Evolutionary conservation across 2,329 filamentous ascomycete species (phyloP).

Genomic region (Ophiostoma tasmaniense): DNA sequence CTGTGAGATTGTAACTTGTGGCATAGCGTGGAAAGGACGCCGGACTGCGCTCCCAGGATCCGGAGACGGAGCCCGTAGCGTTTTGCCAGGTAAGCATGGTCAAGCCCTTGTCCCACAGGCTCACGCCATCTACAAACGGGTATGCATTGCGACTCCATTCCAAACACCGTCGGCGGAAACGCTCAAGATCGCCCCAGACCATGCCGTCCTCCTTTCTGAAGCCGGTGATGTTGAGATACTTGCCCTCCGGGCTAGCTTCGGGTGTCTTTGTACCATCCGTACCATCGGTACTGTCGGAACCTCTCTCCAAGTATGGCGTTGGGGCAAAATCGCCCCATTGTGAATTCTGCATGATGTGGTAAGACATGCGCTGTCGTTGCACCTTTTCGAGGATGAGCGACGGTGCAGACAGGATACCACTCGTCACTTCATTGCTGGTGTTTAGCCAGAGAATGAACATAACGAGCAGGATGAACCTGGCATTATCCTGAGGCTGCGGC

Average conservation of each 20-base stretch:
- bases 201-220: conserved; percentile 66
- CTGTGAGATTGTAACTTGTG: conserved; percentile 53
- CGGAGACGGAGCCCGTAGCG: conserved; percentile 65
- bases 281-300: conserved; percentile 18
- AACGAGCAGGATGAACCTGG: conserved; percentile 30
- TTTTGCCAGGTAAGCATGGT: conserved; percentile 59
- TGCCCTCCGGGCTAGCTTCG: conserved; percentile 18
- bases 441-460: conserved; percentile 40
- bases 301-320: not conserved
- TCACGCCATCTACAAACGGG: conserved; percentile 20
- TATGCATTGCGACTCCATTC: conserved; percentile 50
- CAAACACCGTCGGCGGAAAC: conserved; percentile 57
- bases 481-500: conserved; percentile 40
- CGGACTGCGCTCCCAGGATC: conserved; percentile 61
- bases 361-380: conserved; percentile 43
- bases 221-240: conserved; percentile 65
- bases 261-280: conserved; percentile 18
- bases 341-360: conserved; percentile 46
- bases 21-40: conserved; percentile 38
- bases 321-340: conserved; percentile 54
- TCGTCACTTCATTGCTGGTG: conserved; percentile 33
- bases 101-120: conserved; percentile 27
- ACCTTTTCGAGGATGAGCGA: conserved; percentile 39
- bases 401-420: conserved; percentile 36
- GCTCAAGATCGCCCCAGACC: conserved; percentile 64